These are phyloP conservation scores for Nicotiana rustica DNA, from an alignment of 305 asterid genomes.

Conservation along the genomic window DNA sequence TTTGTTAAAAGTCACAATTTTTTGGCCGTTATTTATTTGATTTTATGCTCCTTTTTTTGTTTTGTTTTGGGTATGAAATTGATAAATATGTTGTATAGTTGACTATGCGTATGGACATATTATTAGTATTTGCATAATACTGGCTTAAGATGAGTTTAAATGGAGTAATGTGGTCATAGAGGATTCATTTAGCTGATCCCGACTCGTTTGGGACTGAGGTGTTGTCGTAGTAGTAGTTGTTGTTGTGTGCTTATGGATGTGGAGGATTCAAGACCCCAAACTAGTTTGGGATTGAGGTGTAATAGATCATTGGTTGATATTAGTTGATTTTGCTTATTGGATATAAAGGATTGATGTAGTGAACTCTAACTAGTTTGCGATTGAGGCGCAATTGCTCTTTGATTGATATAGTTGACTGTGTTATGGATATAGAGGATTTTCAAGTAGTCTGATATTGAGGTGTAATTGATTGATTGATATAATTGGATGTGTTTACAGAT, in stretches of 20 bases:
- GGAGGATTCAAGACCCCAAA: neutral
- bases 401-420: neutral
- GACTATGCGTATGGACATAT: neutral
- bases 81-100: neutral
- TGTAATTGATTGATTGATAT: neutral
- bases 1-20: neutral
- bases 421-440: neutral
- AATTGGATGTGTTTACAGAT: neutral
- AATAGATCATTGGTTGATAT: neutral
- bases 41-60: neutral
- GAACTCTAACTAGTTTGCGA: neutral
- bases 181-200: too few species aligned
- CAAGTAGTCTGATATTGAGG: neutral
- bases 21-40: neutral
- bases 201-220: too few species aligned
- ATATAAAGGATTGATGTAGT: neutral
- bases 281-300: neutral
- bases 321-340: neutral
- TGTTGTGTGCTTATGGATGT: neutral
- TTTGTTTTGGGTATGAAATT: neutral
- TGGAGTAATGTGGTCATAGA: too few species aligned
- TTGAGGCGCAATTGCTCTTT: neutral
- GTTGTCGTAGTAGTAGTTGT: too few species aligned
- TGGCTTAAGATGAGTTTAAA: too few species aligned
- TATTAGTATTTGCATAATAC: too few species aligned